Evolutionary conservation across 1,284 basidiomycete genomes (phyloP), one percentile per base, ranked within the genome.

Genomic region (Trametes versicolor): DNA sequence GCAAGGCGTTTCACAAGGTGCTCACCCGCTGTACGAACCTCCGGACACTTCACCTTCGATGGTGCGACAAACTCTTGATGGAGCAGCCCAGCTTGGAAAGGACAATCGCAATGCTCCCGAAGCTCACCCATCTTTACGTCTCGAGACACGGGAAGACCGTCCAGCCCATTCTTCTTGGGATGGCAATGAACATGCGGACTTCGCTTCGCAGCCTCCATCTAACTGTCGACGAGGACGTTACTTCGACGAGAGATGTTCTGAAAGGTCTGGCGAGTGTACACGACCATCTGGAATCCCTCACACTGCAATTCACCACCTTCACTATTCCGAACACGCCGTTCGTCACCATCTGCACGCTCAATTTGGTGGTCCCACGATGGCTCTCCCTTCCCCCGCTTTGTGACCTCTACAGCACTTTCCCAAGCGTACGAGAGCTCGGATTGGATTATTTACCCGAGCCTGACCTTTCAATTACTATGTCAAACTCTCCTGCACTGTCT

Each of bases 371-470:
- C 32, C 45, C 50, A 10, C 52, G 47, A 19, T 32, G 29, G 29
- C 29, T 32, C 29, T 6, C 29, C 1, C 15, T 41, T 0, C 63
- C 54, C 5, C 10, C 19, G 15, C 53, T 64, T 19, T 43, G 13
- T 1, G 58, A 54, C 8, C 13, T 68, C 36, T 32, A 36, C 25
- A 1, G 15, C 8, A 29, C 56, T 19, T 68, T 68, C 25, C 66
- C 66, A 3, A 49, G 53, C 37, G 23, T 65, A 12, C 57, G 36
- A 23, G 50, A 68, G 53, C 52, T 68, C 8, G 29, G 29, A 32
- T 8, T 32, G 29, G 29, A 8, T 4, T 32, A 32, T 32, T 32
- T 8, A 32, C 8, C 29, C 29, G 29, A 32, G n/a, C n/a, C n/a
- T 32, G 29, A 17, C 3, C 60, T 13, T 39, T 34, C 43, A 15